A percentile compares a stretch with the other conserved stretches of the same genome.
Conservation (phyloP, 768 basidiomycete genomes). For the Pisolithus sp. region DNA sequence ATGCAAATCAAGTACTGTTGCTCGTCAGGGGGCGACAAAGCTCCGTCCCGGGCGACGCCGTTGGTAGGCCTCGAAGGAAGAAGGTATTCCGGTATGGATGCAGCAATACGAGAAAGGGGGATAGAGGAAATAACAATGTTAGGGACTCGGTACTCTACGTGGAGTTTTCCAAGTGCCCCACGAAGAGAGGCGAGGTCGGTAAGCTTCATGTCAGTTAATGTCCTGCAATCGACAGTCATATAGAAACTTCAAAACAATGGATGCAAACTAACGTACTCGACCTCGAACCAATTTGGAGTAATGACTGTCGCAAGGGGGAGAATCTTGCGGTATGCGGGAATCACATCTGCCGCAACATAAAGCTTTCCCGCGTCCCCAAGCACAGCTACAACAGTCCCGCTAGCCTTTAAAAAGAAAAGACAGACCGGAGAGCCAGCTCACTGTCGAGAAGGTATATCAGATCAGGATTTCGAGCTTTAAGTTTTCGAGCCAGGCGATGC, state of each 20-base stretch:
- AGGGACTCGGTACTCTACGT: conserved; percentile 68
- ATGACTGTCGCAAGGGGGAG: conserved; percentile 86
- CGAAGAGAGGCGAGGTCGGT: conserved; percentile 61
- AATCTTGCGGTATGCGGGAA: conserved; percentile 80
- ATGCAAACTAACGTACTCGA: conserved; percentile 54
- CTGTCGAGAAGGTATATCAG: conserved; percentile 90
- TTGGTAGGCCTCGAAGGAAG: conserved; percentile 18
- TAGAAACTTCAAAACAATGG: neutral
- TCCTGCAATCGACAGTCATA: conserved; percentile 35
- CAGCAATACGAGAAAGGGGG: conserved; percentile 59
- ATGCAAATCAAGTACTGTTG: conserved; percentile 70
- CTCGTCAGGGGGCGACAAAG: conserved; percentile 13
- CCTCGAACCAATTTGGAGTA: conserved; percentile 98
- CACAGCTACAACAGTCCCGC: conserved; percentile 53
- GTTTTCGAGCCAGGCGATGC: conserved; percentile 49
- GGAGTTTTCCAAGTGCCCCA: conserved; percentile 64
- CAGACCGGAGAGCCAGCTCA: conserved; percentile 35
- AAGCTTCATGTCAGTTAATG: conserved; percentile 68
- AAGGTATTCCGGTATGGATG: conserved; percentile 43
- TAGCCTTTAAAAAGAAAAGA: neutral
- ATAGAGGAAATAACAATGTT: conserved; percentile 93
- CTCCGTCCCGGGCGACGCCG: neutral
- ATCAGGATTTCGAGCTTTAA: conserved; percentile 51
- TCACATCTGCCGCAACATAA: conserved; percentile 82
- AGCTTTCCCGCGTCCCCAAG: conserved; percentile 87